Evolutionary conservation across 768 basidiomycete species (phyloP).

Genomic region (Auriculariales sp.): DNA sequence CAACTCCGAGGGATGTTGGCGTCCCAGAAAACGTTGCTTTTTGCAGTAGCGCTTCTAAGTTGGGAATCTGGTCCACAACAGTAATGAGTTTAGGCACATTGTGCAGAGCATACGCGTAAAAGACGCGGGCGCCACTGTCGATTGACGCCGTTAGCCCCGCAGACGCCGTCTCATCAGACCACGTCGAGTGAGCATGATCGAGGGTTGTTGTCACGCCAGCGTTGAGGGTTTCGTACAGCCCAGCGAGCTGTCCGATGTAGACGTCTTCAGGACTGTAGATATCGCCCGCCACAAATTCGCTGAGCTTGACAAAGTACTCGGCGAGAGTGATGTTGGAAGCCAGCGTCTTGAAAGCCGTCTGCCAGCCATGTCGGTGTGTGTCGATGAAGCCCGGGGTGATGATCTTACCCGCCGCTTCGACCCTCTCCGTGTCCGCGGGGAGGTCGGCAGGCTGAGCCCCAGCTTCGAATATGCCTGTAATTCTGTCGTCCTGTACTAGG

Average conservation of each 20-base stretch:
- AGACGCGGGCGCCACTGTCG: background rate
- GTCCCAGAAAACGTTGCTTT: background rate
- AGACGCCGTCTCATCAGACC: background rate
- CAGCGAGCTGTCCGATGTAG: slow-evolving; percentile 16
- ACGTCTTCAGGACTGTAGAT: slow-evolving; percentile 15
- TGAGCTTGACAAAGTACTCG: background rate
- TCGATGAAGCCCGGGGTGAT: slow-evolving; percentile 19
- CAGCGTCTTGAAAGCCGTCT: background rate
- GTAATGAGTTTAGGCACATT: background rate
- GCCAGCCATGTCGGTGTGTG: slow-evolving; percentile 12
- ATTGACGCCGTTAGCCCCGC: background rate
- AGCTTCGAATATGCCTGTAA: background rate
- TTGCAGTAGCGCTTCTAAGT: background rate
- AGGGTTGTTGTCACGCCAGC: slow-evolving; percentile 18
- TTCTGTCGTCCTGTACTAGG: background rate
- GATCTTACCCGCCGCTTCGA: slow-evolving; percentile 16
- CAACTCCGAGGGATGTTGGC: background rate
- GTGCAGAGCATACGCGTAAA: background rate
- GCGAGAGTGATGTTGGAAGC: background rate
- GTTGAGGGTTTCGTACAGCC: slow-evolving; percentile 17
- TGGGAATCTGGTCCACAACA: background rate
- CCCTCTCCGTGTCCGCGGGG: slow-evolving; percentile 10
- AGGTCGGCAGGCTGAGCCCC: slow-evolving; percentile 3
- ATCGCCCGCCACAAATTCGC: background rate
- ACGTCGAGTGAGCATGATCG: slow-evolving; percentile 15